Evolutionary conservation across 2,329 filamentous ascomycete genomes (phyloP), one percentile per base, ranked within the genome.

Genomic region (Monilinia polystroma): DNA sequence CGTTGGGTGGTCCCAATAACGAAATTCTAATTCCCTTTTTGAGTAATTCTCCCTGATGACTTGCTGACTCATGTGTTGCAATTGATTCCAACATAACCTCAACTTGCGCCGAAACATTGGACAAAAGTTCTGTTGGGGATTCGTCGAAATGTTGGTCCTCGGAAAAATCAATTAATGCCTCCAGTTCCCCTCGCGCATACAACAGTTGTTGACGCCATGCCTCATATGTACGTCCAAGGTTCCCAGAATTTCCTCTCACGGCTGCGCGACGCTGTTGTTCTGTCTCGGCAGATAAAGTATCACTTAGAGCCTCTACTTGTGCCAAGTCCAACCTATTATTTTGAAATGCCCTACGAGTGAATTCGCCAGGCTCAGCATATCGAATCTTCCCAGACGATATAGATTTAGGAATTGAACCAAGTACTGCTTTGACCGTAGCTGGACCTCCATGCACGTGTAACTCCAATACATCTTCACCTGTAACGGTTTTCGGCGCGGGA

Each of bases 61-160:
- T 90, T 68, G 93, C 96, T 63, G 84, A 79, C 70, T 92, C 86
- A 78, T 97, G 91, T 43, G 86, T 77, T 18, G 81, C 80, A 68
- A 98, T 88, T 66, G 88, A 83, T 41, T 77, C 75, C 65, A 87
- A 80, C 66, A 98, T 85, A 0, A 75, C 77, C 1, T 77, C 75
- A 2, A 96, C 85, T 74, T 93, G 87, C 0, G 71, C 72, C 1
- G 87, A 84, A 41, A 97, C 91, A 59, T 88, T 92, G 0, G 75
- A 77, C 55, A 96, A 83, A 29, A 98, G 82, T 66, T 90, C 85
- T 0, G 83, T 80, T 0, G 92, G 90, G 3, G 91, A 89, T 78
- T 97, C 93, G 72, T 98, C 93, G 74, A 99, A 96, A 79, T 98
- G 91, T 78, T 99, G 94, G 74, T 98, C 95, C 77, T 99, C 95